phyloP scores from a whole-genome alignment of 805 yeast species.

The Wickerhamiella kazuoi region DNA sequence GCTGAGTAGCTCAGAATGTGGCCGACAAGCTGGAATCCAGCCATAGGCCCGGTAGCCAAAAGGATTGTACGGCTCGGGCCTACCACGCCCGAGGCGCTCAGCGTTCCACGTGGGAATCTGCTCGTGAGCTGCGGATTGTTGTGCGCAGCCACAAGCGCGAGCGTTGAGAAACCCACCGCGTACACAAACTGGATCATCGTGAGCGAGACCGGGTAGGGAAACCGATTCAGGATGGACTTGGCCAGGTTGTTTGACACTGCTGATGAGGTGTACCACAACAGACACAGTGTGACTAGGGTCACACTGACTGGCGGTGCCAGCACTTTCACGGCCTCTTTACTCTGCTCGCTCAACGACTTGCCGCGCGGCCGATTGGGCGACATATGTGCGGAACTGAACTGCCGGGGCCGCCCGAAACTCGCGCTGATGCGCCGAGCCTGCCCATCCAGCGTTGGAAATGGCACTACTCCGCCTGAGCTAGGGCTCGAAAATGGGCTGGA shows the following conservation, averaged over 20 bases:
- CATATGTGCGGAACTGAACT: background rate
- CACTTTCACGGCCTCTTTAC: conserved; percentile 22
- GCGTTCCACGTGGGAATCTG: conserved; percentile 21
- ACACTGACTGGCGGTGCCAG: conserved; percentile 27
- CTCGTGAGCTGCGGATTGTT: conserved; percentile 14
- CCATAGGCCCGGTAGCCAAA: conserved; percentile 67
- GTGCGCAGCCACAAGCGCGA: conserved; percentile 9
- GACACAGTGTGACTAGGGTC: conserved; percentile 40
- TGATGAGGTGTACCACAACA: conserved; percentile 62
- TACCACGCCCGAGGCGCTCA: conserved; percentile 11
- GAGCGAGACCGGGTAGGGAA: conserved; percentile 69
- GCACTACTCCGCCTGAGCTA: background rate
- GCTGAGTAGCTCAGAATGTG: conserved; percentile 85
- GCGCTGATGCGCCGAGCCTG: background rate
- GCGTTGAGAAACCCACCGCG: conserved; percentile 34
- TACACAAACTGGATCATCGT: conserved; percentile 74
- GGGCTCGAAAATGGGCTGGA: background rate
- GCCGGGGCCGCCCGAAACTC: background rate
- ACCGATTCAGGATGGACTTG: conserved; percentile 52
- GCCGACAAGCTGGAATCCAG: conserved; percentile 79
- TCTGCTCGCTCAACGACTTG: conserved; percentile 12
- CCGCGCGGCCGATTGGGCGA: conserved; percentile 8
- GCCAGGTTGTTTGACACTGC: conserved; percentile 70
- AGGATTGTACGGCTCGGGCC: conserved; percentile 19
- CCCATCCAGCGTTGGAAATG: background rate